phyloP scores from a whole-genome alignment of 257 asterid species.

The Lithospermum erythrorhizon region DNA sequence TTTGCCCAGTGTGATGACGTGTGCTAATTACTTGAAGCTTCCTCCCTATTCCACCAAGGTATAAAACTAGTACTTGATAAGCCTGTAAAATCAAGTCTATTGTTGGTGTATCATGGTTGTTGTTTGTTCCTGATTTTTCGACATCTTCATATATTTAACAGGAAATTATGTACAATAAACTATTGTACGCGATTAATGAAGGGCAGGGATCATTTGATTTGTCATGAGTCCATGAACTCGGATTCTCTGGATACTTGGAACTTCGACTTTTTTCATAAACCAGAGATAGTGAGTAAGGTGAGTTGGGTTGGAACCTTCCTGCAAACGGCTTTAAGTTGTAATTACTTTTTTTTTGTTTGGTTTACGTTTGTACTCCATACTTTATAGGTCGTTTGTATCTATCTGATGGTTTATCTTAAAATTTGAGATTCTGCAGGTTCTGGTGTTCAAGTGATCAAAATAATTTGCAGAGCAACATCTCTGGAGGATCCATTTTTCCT shows the following conservation, averaged over 20 bases:
- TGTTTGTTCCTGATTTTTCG: not conserved
- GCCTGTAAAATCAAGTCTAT: not conserved
- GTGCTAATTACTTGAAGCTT: conserved; percentile 98
- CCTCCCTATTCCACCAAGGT: conserved; percentile 99
- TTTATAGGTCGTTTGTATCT: too few relatives aligned
- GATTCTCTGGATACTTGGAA: conserved; percentile 13
- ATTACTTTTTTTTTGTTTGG: too few relatives aligned
- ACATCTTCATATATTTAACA: conserved; percentile 14
- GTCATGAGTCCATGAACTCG: conserved; percentile 41
- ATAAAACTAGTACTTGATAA: conserved; percentile 4
- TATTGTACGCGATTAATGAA: conserved; percentile 79
- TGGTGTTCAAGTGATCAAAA: not conserved
- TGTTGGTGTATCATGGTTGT: not conserved
- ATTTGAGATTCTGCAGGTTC: not conserved
- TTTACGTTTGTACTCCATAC: too few relatives aligned
- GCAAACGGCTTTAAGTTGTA: not conserved
- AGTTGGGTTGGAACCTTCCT: not conserved
- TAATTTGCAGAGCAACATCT: not conserved
- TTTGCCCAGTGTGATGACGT: conserved; percentile 98
- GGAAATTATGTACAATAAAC: conserved; percentile 91
- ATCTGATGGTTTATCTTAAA: too few relatives aligned
- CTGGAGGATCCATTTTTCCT: conserved; percentile 8
- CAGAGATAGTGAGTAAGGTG: not conserved
- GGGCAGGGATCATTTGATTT: conserved; percentile 97
- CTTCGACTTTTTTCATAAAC: not conserved